Evolutionary conservation across 176 grass and related monocot species (phyloP), one percentile per base, ranked within the genome.

Genomic region (Guadua angustifolia): DNA sequence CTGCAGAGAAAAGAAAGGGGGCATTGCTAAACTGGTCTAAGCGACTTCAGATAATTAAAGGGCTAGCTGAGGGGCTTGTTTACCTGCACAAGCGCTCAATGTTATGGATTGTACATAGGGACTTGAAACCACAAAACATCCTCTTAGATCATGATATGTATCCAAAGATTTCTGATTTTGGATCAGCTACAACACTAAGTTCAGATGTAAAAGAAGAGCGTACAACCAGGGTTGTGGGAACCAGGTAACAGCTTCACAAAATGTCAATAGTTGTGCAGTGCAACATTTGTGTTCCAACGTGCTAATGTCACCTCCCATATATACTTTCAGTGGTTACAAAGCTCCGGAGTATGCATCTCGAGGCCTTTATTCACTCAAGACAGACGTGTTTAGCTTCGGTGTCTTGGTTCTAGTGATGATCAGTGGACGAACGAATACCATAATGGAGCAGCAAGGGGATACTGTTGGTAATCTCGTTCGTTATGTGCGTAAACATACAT

Each of bases 311-410:
- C 35, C 43, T 64, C 40, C 55, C 24, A 6, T 60, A 3, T 76
- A 68, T 58, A 35, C 42, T 63, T 70, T 16, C 66, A 92, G 87
- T 67, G 84, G 91, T 15, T 92, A 89, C 56, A 89, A 78, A 66
- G 56, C 84, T 79, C 81, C 91, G 0, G 87, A 92, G 76, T 92
- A 92, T 29, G 85, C 39, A 10, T 81, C 59, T 49, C 64, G 4
- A 38, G 91, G 84, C 18, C 3, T 84, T 47, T 89, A 89, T 49
- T 92, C 87, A 5, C 6, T 82, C 10, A 92, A 89, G 87, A 87
- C 87, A 13, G 87, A 92, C 47, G 91, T 82, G 5, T 92, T 92
- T 46, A 92, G 91, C 66, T 92, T 92, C 3, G 87, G 87, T 1
- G 47, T 92, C 4, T 29, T 78, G 33, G 57, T 77, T 82, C 79